These are phyloP conservation scores for Diutina mesorugosa DNA, from an alignment of 1,139 yeast genomes.

Conservation along the genomic window DNA sequence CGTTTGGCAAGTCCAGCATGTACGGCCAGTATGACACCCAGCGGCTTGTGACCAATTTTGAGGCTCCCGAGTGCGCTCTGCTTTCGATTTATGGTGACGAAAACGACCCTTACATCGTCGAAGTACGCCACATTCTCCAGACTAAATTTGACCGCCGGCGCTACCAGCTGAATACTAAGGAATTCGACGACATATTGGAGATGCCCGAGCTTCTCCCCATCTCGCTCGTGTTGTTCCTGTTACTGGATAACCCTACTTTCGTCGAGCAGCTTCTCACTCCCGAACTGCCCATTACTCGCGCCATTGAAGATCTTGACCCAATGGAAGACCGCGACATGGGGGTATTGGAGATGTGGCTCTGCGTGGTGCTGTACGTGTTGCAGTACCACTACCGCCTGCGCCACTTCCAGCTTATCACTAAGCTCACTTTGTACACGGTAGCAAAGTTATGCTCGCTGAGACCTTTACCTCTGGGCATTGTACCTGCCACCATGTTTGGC, in stretches of 20 bases:
- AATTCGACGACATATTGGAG: not conserved
- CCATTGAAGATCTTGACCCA: not conserved
- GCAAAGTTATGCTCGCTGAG: conserved; percentile 10
- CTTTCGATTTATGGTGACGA: conserved; percentile 3
- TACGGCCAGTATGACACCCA: conserved; percentile 14
- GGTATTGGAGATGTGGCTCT: conserved; percentile 22
- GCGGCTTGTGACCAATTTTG: conserved; percentile 10
- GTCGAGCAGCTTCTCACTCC: conserved; percentile 8
- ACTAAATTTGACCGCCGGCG: conserved; percentile 3
- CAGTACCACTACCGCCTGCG: conserved; percentile 18
- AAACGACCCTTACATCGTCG: conserved; percentile 11
- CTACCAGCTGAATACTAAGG: not conserved
- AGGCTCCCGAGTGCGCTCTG: not conserved
- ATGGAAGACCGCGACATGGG: conserved; percentile 12
- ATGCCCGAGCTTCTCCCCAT: conserved; percentile 5
- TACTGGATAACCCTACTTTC: conserved; percentile 13
- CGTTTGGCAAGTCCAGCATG: conserved; percentile 12
- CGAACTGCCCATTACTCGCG: not conserved
- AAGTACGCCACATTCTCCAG: conserved; percentile 11
- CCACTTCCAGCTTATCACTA: conserved; percentile 9
- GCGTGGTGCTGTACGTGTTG: conserved; percentile 22
- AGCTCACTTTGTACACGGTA: not conserved
- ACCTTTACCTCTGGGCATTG: conserved; percentile 11
- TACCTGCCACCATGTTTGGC: conserved; percentile 8
- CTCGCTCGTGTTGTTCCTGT: conserved; percentile 11